A percentile compares a stretch with the other conserved stretches of the same genome.
Conservation (phyloP, 371 early-diverging fungal species). For the Lichtheimia ornata region DNA sequence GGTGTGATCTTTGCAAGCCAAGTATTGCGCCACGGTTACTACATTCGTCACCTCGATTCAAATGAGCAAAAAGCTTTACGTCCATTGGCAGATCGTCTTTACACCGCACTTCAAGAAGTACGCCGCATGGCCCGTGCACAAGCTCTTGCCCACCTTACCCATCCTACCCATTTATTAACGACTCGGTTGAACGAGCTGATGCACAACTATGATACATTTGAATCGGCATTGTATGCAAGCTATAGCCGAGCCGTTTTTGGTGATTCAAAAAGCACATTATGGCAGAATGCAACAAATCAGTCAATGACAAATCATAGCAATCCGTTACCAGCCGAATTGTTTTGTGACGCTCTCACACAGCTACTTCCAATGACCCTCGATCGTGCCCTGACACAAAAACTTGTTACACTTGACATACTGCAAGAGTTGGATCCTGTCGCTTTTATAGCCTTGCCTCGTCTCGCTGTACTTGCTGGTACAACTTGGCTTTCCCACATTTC, state of each 20-base stretch:
- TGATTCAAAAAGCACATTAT: neutral
- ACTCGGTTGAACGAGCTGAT: conserved; percentile 1
- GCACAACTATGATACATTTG: conserved; percentile 22
- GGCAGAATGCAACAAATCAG: neutral
- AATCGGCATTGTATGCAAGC: conserved; percentile 22
- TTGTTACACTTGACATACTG: conserved; percentile 10
- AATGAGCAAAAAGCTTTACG: conserved; percentile 7
- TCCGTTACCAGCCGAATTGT: conserved; percentile 6
- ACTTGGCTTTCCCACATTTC: conserved; percentile 27
- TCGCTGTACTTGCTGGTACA: conserved; percentile 30
- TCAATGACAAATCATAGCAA: neutral
- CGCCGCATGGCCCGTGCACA: conserved; percentile 1
- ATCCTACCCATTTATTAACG: neutral
- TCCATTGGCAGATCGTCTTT: conserved; percentile 11
- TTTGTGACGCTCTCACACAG: conserved; percentile 27
- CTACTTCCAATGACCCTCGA: conserved; percentile 26
- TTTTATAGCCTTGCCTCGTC: conserved; percentile 29
- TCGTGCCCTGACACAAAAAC: conserved; percentile 13
- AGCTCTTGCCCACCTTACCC: neutral
- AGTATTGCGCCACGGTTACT: conserved; percentile 18
- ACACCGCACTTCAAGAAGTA: conserved; percentile 4
- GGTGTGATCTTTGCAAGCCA: conserved; percentile 32
- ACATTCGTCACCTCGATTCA: conserved; percentile 22
- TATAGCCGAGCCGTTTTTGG: conserved; percentile 28
- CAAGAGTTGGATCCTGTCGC: conserved; percentile 24